Conservation (phyloP, 495 filamentous ascomycete genomes). For the Pyronema omphalodes region DNA sequence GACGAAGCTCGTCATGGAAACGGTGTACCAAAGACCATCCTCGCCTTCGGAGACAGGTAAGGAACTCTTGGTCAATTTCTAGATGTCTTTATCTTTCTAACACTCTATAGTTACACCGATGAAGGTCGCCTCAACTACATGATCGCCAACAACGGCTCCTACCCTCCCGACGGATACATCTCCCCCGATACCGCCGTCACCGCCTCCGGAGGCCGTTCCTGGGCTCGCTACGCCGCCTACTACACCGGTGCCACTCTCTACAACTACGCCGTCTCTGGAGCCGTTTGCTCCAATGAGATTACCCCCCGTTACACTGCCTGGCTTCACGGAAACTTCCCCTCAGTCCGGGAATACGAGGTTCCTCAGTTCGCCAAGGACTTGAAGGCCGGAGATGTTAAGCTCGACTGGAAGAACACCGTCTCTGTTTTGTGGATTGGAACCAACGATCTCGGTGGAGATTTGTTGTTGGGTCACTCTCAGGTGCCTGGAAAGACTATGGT, state of each 20-base stretch:
- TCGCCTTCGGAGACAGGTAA: conserved; percentile 3
- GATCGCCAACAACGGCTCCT: conserved; percentile 33
- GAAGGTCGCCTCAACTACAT: conserved; percentile 47
- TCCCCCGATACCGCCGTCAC: conserved; percentile 30
- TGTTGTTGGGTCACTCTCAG: conserved; percentile 45
- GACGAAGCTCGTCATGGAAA: no score
- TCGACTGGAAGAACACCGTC: conserved; percentile 39
- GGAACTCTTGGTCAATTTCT: not conserved
- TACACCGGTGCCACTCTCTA: conserved; percentile 40
- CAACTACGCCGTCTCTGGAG: conserved; percentile 56
- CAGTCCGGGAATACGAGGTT: conserved; percentile 47
- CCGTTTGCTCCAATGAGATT: conserved; percentile 49
- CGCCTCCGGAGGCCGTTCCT: conserved; percentile 45
- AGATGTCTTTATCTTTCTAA: not conserved
- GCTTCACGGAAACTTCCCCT: conserved; percentile 38
- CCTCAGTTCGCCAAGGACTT: conserved; percentile 47
- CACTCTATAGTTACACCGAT: conserved; percentile 37
- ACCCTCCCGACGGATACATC: conserved; percentile 42
- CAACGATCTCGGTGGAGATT: conserved; percentile 49
- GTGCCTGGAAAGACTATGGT: conserved; percentile 36
- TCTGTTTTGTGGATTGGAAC: conserved; percentile 65
- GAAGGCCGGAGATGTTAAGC: conserved; percentile 26
- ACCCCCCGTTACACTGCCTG: conserved; percentile 32
- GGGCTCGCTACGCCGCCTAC: conserved; percentile 42
- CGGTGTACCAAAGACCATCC: not conserved